Evolutionary conservation across 768 basidiomycete species (phyloP).

Genomic region (Solioccasus polychromus): DNA sequence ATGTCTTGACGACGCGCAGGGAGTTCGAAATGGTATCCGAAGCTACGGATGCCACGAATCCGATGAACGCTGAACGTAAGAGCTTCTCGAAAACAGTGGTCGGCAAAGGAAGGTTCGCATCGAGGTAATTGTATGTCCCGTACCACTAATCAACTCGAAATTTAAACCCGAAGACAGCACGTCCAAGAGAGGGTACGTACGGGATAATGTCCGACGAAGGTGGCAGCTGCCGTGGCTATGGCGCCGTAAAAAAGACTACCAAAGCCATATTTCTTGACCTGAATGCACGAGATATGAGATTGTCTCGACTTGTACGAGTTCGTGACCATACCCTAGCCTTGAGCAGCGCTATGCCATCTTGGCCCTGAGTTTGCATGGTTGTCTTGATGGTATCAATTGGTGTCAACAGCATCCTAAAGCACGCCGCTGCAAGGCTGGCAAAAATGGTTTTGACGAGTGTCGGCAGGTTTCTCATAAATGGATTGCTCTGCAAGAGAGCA

Average conservation of each 20-base stretch:
- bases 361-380: conserved; percentile 90
- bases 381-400: conserved; percentile 96
- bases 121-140: conserved; percentile 79
- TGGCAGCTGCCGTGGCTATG: conserved; percentile 87
- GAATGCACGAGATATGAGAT: conserved; percentile 1
- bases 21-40: conserved; percentile 89
- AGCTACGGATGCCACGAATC: conserved; percentile 80
- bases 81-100: conserved; percentile 56
- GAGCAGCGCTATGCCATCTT: conserved; percentile 62
- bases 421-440: conserved; percentile 74
- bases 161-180: not conserved
- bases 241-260: conserved; percentile 88
- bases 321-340: conserved; percentile 52
- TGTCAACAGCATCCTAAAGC: conserved; percentile 87
- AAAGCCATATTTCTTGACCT: conserved; percentile 76
- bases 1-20: conserved; percentile 91
- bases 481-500: conserved; percentile 76
- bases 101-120: conserved; percentile 56
- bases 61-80: conserved; percentile 82
- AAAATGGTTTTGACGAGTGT: conserved; percentile 71
- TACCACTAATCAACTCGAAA: conserved; percentile 60
- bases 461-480: conserved; percentile 64
- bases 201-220: conserved; percentile 90
- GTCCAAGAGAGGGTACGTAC: conserved; percentile 37
- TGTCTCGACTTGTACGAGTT: not conserved